Evolutionary conservation across 176 grass and related monocot species (phyloP).

Genomic region (Elymus sibiricus): DNA sequence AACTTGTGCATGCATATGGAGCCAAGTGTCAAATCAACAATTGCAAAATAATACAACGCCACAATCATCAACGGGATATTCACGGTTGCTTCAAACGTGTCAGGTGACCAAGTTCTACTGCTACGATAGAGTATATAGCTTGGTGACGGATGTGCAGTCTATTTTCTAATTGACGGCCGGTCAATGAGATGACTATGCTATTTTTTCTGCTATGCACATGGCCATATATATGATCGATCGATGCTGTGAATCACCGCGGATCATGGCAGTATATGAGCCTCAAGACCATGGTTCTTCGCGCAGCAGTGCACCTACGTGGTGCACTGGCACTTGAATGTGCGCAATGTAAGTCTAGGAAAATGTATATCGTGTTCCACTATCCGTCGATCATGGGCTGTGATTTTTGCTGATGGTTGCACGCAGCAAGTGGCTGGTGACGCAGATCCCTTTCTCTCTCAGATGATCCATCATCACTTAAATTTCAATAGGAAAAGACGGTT

Average conservation of each 20-base stretch:
- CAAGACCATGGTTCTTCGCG: not conserved
- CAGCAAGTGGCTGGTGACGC: not conserved
- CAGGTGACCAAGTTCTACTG: not conserved
- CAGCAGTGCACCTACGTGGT: not conserved
- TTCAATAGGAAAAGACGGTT: not conserved
- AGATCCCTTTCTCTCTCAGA: not conserved
- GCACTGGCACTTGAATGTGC: not conserved
- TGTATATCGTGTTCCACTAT: not conserved
- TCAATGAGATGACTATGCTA: not conserved
- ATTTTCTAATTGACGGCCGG: not conserved
- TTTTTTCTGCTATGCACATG: not conserved
- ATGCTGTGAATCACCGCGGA: not conserved
- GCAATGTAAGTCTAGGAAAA: not conserved
- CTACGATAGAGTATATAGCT: not conserved
- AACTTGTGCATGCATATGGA: not conserved
- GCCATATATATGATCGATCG: not conserved
- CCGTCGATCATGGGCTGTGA: not conserved
- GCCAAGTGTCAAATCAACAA: not conserved
- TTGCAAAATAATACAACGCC: not conserved
- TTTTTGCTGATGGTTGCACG: not conserved
- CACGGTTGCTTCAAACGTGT: not conserved
- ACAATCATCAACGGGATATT: not conserved
- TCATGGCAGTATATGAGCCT: conserved; percentile 8
- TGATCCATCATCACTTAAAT: not conserved
- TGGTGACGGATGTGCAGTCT: not conserved